Percentiles rank a stretch among this genome's conserved stretches.
These are phyloP conservation scores for Cladorrhinum sp. DNA, from an alignment of 2,329 filamentous ascomycete genomes.

Conservation along the genomic window DNA sequence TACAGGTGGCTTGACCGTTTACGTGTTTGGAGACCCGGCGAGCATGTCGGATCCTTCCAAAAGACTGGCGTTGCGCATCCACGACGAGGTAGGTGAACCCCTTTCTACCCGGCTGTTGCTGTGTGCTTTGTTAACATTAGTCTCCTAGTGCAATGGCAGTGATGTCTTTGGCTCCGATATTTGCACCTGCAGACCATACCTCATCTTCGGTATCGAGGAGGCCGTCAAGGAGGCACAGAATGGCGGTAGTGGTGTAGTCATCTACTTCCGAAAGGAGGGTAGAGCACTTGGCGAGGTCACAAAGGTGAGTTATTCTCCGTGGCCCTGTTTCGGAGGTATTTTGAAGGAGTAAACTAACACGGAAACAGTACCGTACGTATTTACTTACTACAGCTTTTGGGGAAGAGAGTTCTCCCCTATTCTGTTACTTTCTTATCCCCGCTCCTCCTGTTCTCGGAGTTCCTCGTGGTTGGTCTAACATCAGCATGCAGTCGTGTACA, in stretches of 20 bases:
- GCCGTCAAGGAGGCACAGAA: conserved; percentile 96
- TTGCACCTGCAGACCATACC: conserved; percentile 91
- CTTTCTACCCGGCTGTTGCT: not conserved
- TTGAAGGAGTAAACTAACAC: conserved; percentile 31
- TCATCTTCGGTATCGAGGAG: conserved; percentile 96
- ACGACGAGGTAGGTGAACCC: conserved; percentile 54
- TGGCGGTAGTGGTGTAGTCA: conserved; percentile 89
- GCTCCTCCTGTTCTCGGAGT: conserved; percentile 1
- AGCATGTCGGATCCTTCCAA: conserved; percentile 88
- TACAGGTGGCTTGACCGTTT: conserved; percentile 81
- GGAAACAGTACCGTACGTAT: conserved; percentile 46
- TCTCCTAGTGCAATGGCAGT: conserved; percentile 75
- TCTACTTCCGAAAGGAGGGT: conserved; percentile 98
- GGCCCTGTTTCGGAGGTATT: conserved; percentile 4
- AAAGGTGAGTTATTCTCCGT: conserved; percentile 60
- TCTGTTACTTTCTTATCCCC: not conserved
- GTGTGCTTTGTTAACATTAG: not conserved
- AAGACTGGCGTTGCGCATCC: conserved; percentile 78
- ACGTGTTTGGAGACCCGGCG: conserved; percentile 92
- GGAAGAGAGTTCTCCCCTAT: not conserved
- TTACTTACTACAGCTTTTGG: not conserved
- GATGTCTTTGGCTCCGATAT: conserved; percentile 98
- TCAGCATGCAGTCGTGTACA: conserved; percentile 59
- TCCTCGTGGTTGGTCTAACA: conserved; percentile 23
- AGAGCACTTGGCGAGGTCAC: conserved; percentile 92